Percentiles rank a stretch among this genome's conserved stretches.
Evolutionary conservation across 495 filamentous ascomycete species (phyloP).

Genomic region (Aspergillus conjunctus): DNA sequence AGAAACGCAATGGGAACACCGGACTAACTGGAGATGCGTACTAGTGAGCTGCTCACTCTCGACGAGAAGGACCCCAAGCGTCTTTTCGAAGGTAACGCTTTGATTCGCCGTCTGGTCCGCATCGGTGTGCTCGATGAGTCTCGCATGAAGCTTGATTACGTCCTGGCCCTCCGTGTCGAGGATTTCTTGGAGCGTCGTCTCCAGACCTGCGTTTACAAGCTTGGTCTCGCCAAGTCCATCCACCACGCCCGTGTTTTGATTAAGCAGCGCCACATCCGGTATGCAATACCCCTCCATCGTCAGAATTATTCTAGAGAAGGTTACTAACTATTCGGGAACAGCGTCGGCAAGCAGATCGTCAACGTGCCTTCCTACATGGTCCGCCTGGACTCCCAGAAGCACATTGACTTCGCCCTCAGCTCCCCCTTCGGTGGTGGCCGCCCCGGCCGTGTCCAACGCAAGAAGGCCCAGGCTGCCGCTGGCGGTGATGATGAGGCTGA

Average conservation of each 20-base stretch:
- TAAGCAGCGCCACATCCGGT: constrained; percentile 97
- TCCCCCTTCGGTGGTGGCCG: constrained; percentile 98
- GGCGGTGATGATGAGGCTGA: constrained; percentile 82
- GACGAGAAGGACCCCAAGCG: constrained; percentile 99
- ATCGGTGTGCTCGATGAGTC: constrained; percentile 99
- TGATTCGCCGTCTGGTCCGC: constrained; percentile 99
- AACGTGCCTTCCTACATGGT: constrained; percentile 99
- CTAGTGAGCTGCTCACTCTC: constrained; percentile 97
- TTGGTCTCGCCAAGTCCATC: constrained; percentile 98
- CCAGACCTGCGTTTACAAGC: constrained; percentile 99
- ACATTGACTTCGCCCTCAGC: constrained; percentile 98
- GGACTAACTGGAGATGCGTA: constrained; percentile 7
- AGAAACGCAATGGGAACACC: not conserved
- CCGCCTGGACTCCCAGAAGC: constrained; percentile 99
- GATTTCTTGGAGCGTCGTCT: constrained; percentile 99
- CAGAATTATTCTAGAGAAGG: not conserved
- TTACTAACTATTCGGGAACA: constrained; percentile 12
- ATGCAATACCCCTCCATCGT: constrained; percentile 19
- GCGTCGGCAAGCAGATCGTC: constrained; percentile 99
- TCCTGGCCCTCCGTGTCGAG: constrained; percentile 94
- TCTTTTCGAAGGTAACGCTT: constrained; percentile 99
- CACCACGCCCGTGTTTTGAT: constrained; percentile 99
- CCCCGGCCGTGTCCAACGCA: constrained; percentile 93
- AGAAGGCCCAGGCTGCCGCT: constrained; percentile 97
- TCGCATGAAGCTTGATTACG: constrained; percentile 99